Evolutionary conservation across 2,329 filamentous ascomycete species (phyloP).

Genomic region (Diaporthe sp.): DNA sequence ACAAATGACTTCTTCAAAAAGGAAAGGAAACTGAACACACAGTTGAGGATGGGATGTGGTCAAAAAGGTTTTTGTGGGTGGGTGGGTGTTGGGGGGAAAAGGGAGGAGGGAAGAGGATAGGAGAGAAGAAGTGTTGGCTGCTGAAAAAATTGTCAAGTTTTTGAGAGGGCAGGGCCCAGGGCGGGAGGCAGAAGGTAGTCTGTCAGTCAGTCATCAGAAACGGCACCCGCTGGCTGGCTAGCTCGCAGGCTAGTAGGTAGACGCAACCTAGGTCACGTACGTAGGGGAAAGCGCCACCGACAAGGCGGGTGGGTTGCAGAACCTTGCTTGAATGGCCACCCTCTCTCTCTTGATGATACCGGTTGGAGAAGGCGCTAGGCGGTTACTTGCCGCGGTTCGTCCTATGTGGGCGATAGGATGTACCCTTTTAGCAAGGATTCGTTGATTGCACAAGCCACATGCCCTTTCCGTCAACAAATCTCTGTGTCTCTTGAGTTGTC

Average conservation of each 20-base stretch:
- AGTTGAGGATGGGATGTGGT: conserved; percentile 45
- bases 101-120: conserved; percentile 39
- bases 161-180: conserved; percentile 41
- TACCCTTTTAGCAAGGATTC: neutral
- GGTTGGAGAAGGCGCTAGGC: neutral
- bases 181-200: conserved; percentile 12
- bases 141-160: conserved; percentile 43
- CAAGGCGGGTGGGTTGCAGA: neutral
- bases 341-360: neutral
- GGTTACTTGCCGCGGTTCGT: neutral
- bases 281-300: conserved; percentile 30
- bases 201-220: conserved; percentile 24
- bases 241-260: neutral
- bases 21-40: conserved; percentile 54
- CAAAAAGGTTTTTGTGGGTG: conserved; percentile 48
- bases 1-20: conserved; percentile 58
- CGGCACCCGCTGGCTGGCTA: conserved; percentile 6
- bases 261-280: conserved; percentile 36
- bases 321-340: conserved; percentile 3
- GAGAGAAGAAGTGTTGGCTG: conserved; percentile 42
- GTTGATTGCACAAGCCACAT: conserved; percentile 13
- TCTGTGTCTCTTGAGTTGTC: neutral
- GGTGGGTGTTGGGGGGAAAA: conserved; percentile 44
- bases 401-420: neutral
- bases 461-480: conserved; percentile 30